Base-by-base conservation (phyloP, 2,329 filamentous ascomycete species). In the Teratosphaeria zuluensis region DNA sequence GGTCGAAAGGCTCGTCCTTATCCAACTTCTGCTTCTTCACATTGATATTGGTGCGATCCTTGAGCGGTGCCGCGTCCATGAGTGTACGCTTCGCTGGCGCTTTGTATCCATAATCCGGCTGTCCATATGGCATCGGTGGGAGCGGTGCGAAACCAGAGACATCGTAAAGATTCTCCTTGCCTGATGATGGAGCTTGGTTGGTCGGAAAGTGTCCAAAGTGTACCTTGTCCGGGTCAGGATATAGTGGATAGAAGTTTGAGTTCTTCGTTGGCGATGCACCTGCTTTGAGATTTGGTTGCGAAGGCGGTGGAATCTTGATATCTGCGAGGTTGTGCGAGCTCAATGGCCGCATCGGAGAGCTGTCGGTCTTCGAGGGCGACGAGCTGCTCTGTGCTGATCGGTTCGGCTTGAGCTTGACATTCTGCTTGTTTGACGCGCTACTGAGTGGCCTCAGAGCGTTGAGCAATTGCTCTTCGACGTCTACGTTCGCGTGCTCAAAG, bases 281-380 rank as follows among this genome's bases (percentile, higher is more conserved):
- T 38, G 86, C 88, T 38, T 75, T 74, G 66, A 81, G 80, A 21
- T 72, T 71, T 58, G 79, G 76, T 62, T 77, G 76, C 57, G 76
- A 73, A 1, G 88, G 87, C 33, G 86, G 87, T 54, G 84, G 82
- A 76, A 90, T 86, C 51, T 81, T 77, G 61, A 88, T 78, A 65
- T 84, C 81, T 69, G 87, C 86, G 63, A 94, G 77, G 68, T 83
- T 84, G 69, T 79, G 84, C 72, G 79, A 80, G 66, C 78, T 80
- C 65, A 86, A 81, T 63, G 81, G 83, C 66, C 80, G 81, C 62
- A 80, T 80, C 46, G 80, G 85, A 53, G 86, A 84, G 62, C 82
- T 81, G 58, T 65, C 78, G 35, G 80, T 74, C 75, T 94, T 95
- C 68, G 81, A 82, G 11, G 89, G 90, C 57, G 89, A 95, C 59